Evolutionary conservation across 208 protist species (phyloP).

Genomic region (Cochliopodium minus): DNA sequence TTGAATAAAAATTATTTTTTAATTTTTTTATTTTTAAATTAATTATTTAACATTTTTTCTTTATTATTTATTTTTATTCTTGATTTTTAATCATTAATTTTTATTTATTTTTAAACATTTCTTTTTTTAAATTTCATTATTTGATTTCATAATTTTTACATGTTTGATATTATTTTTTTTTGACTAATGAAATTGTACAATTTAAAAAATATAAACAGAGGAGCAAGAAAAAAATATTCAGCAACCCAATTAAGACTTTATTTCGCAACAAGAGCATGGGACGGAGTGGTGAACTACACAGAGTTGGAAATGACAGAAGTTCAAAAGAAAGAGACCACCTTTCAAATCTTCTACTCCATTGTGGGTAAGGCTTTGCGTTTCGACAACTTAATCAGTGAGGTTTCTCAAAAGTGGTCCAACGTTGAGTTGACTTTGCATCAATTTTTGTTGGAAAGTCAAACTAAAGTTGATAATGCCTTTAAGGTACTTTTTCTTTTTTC

Average conservation of each 20-base stretch:
- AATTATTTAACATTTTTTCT: no score
- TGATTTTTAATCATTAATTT: no score
- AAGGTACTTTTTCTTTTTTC: no score
- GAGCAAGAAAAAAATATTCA: conserved; percentile 43
- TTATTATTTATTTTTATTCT: no score
- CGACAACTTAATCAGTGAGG: conserved; percentile 30
- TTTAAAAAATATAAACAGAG: no score
- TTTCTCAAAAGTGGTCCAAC: conserved; percentile 33
- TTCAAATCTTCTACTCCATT: conserved; percentile 57
- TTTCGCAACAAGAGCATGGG: conserved; percentile 72
- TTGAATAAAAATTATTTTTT: no score
- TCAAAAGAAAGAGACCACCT: conserved; percentile 46
- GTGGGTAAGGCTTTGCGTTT: conserved; percentile 38
- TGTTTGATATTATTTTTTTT: no score
- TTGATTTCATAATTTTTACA: no score
- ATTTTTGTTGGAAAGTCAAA: conserved; percentile 29
- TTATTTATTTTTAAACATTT: no score
- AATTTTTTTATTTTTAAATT: no score
- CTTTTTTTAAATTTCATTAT: no score
- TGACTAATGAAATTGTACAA: no score
- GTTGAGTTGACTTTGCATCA: conserved; percentile 17
- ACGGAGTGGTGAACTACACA: conserved; percentile 70
- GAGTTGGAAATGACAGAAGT: conserved; percentile 63
- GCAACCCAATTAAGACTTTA: conserved; percentile 70
- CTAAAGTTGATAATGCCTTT: conserved; percentile 2